Conservation (phyloP, 1,284 basidiomycete species). For the Rhodotorula sp. region DNA sequence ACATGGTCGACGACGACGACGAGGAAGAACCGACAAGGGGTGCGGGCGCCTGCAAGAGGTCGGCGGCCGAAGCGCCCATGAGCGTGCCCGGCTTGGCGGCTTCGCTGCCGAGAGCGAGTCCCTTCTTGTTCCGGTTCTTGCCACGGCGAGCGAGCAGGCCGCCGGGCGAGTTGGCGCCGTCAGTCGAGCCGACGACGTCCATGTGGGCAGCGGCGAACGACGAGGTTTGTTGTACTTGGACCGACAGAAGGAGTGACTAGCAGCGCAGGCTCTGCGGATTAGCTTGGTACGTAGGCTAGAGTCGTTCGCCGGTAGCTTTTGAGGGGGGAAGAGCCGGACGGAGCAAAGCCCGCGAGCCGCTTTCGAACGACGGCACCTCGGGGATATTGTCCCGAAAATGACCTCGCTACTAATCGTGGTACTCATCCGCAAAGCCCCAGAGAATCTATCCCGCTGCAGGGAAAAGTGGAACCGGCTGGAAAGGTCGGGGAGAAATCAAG, state of each 20-base stretch:
- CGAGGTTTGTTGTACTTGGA: too few species aligned
- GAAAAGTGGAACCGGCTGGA: neutral
- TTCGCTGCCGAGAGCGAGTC: constrained; percentile 26
- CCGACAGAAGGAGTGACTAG: too few species aligned
- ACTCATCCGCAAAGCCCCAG: neutral
- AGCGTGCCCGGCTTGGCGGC: constrained; percentile 38
- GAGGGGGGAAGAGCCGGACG: too few species aligned
- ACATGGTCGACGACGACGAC: too few species aligned
- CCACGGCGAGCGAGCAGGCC: constrained; percentile 2
- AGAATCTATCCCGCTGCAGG: neutral
- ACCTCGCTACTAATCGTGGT: neutral
- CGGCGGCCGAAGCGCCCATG: constrained; percentile 16
- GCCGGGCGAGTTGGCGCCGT: neutral
- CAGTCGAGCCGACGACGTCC: neutral
- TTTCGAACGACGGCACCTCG: too few species aligned
- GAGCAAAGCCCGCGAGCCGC: too few species aligned
- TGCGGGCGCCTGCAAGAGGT: constrained; percentile 12
- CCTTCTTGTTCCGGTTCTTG: constrained; percentile 41
- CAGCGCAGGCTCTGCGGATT: too few species aligned
- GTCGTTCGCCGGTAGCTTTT: too few species aligned
- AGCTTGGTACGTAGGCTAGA: too few species aligned
- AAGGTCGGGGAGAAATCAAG: neutral
- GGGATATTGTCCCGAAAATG: too few species aligned
- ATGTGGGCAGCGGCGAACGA: neutral
- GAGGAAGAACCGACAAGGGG: neutral